Conservation (phyloP, 2,329 filamentous ascomycete species). For the Paraconiothyrium brasiliense region DNA sequence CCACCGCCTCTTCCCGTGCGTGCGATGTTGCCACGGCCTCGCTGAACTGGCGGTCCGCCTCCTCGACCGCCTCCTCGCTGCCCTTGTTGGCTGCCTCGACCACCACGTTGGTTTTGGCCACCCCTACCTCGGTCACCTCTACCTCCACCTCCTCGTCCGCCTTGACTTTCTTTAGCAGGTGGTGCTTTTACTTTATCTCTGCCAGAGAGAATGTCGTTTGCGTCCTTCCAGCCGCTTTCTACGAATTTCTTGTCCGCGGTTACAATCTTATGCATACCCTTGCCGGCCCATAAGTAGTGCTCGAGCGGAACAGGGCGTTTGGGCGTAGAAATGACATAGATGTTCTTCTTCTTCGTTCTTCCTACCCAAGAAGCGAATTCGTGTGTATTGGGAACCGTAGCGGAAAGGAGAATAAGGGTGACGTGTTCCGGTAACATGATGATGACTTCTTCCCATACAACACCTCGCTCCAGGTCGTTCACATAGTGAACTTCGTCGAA, state of each 20-base stretch:
- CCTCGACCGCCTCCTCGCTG: conserved; percentile 60
- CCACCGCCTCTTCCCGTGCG: conserved; percentile 85
- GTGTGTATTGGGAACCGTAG: conserved; percentile 95
- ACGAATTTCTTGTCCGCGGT: conserved; percentile 91
- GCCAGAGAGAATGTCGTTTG: conserved; percentile 81
- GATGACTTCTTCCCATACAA: conserved; percentile 99
- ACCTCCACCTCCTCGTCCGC: conserved; percentile 61
- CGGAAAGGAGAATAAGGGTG: conserved; percentile 91
- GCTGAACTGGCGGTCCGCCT: conserved; percentile 63
- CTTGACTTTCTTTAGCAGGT: conserved; percentile 61
- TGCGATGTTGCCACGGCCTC: conserved; percentile 84
- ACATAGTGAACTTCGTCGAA: conserved; percentile 99
- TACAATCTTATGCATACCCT: conserved; percentile 93
- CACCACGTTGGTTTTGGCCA: conserved; percentile 64
- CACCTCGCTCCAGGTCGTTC: conserved; percentile 92
- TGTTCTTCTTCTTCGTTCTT: conserved; percentile 96
- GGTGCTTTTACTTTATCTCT: conserved; percentile 77
- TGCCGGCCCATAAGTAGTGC: conserved; percentile 95
- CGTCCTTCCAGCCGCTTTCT: conserved; percentile 93
- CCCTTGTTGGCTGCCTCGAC: conserved; percentile 53
- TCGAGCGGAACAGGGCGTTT: conserved; percentile 95
- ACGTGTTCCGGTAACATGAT: conserved; percentile 99
- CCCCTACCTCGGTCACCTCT: conserved; percentile 58
- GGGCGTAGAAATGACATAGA: conserved; percentile 97
- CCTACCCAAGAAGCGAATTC: conserved; percentile 99